Evolutionary conservation across 139 green algal genomes (phyloP).

Genomic region (Coelastrella sp.): DNA sequence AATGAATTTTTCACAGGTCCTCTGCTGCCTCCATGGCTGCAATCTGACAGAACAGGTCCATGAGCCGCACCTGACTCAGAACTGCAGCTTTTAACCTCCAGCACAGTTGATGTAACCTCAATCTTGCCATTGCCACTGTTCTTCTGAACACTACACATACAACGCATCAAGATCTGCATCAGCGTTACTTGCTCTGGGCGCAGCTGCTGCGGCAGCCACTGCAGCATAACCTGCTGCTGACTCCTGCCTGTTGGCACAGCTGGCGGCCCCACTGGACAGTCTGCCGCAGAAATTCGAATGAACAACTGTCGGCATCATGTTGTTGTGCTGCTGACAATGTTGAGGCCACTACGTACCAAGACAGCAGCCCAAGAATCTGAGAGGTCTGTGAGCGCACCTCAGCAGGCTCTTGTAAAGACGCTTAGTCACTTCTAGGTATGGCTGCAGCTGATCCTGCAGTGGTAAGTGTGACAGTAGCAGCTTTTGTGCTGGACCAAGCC

Average conservation of each 20-base stretch:
- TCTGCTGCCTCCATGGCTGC: too few species aligned
- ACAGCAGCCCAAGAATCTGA: too few species aligned
- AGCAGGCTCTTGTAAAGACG: conserved; percentile 68
- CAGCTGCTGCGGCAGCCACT: too few species aligned
- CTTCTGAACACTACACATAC: conserved; percentile 63
- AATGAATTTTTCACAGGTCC: too few species aligned
- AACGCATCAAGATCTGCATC: too few species aligned
- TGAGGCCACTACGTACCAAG: neutral
- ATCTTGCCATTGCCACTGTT: conserved; percentile 48
- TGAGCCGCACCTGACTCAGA: conserved; percentile 43
- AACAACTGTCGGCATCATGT: too few species aligned
- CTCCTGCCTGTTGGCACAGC: too few species aligned
- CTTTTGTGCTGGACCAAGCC: too few species aligned
- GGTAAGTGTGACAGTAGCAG: neutral
- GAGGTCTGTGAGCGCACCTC: conserved; percentile 40
- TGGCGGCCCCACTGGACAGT: too few species aligned
- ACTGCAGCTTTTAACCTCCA: conserved; percentile 43
- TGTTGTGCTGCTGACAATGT: neutral
- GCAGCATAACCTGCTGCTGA: too few species aligned
- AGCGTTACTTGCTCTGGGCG: too few species aligned
- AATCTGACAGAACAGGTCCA: neutral
- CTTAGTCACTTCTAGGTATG: conserved; percentile 63
- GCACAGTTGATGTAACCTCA: conserved; percentile 57
- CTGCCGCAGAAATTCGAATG: too few species aligned
- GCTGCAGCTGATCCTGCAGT: conserved; percentile 57